A percentile compares a stretch with the other conserved stretches of the same genome.
Conservation (phyloP, 176 grass and related monocot genomes). For the Aegilops speltoides region DNA sequence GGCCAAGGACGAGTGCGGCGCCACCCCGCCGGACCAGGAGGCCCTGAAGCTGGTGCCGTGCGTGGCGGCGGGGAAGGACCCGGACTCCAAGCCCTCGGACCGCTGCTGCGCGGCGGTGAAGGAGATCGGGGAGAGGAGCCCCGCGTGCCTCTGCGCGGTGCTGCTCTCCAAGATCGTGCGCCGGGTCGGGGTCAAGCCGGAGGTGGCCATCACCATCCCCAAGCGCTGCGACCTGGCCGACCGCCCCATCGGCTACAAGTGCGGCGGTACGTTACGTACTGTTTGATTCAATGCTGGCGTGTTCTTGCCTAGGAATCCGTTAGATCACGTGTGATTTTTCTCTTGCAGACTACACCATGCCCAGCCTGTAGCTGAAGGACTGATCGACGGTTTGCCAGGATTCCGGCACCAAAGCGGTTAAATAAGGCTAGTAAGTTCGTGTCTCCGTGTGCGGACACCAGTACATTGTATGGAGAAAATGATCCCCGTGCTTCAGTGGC, state of each 20-base stretch:
- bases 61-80: constrained; percentile 35
- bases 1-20: constrained; percentile 37
- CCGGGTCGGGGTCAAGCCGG: constrained; percentile 40
- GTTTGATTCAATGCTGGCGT: neutral
- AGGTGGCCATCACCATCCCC: constrained; percentile 60
- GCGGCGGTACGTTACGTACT: constrained; percentile 37
- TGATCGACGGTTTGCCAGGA: neutral
- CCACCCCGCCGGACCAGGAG: constrained; percentile 25
- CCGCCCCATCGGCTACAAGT: constrained; percentile 62
- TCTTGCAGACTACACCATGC: constrained; percentile 41
- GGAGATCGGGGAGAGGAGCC: constrained; percentile 35
- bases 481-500: neutral
- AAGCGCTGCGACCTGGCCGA: constrained; percentile 52
- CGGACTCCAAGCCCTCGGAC: neutral
- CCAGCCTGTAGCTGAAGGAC: constrained; percentile 19
- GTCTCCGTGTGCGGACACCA: neutral
- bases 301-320: neutral
- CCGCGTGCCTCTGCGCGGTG: constrained; percentile 60
- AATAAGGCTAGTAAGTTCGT: constrained; percentile 6
- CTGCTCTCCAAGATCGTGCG: constrained; percentile 53
- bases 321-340: neutral
- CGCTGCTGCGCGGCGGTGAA: constrained; percentile 55
- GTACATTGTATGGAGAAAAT: neutral
- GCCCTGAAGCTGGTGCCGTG: constrained; percentile 57
- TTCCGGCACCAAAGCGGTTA: neutral